phyloP scores from a whole-genome alignment of 352 stramenopile species.

The Saprolegnia diclina region DNA sequence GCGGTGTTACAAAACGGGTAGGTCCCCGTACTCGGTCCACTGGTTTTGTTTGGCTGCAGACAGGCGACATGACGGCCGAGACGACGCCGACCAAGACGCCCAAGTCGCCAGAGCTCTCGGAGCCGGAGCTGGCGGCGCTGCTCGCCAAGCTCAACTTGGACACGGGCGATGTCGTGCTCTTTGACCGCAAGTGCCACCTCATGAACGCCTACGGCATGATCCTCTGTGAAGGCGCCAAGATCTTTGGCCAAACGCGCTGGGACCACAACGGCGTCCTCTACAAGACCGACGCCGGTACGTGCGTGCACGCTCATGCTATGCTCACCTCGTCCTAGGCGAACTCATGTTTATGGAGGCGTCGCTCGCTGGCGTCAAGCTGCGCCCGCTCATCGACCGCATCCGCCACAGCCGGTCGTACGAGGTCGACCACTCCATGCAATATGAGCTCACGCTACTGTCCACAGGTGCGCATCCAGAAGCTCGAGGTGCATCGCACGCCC shows the following conservation, averaged over 20 bases:
- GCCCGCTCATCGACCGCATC: slow-evolving; percentile 68
- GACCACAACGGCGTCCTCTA: slow-evolving; percentile 79
- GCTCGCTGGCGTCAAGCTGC: slow-evolving; percentile 78
- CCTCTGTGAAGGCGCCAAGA: slow-evolving; percentile 75
- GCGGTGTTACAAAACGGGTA: neutral
- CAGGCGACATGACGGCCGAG: neutral
- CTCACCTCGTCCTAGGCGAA: slow-evolving; percentile 30
- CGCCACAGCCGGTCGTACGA: slow-evolving; percentile 50
- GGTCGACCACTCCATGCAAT: neutral
- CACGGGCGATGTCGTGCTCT: slow-evolving; percentile 73
- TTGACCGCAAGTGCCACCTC: slow-evolving; percentile 64
- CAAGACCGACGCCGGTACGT: slow-evolving; percentile 24
- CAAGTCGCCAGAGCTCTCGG: neutral
- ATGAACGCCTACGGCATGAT: slow-evolving; percentile 74
- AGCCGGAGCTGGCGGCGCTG: slow-evolving; percentile 15
- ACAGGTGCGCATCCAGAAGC: slow-evolving; percentile 63
- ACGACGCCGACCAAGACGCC: neutral
- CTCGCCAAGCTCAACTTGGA: slow-evolving; percentile 38
- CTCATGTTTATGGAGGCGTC: slow-evolving; percentile 68
- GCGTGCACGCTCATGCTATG: neutral
- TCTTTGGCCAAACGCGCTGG: slow-evolving; percentile 76
- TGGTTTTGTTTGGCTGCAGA: neutral
- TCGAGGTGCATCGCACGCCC: slow-evolving; percentile 56
- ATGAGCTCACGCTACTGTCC: slow-evolving; percentile 15
- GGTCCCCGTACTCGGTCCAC: neutral